These are phyloP conservation scores for Orbilia ellipsospora DNA, from an alignment of 2,329 filamentous ascomycete genomes.

Conservation along the genomic window DNA sequence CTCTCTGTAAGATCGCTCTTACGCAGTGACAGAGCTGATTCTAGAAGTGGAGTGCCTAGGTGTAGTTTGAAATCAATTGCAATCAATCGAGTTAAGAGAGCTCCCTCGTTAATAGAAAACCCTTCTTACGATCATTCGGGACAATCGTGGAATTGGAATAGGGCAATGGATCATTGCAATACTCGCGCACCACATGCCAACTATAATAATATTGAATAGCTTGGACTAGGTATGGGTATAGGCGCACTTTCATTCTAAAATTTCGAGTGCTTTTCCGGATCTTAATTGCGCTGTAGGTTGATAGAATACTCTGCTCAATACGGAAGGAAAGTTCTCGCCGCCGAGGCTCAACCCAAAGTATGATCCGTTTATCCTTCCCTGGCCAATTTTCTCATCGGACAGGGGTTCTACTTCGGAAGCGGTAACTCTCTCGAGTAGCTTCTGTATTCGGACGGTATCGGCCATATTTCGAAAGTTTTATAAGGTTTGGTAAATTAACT, in stretches of 20 bases:
- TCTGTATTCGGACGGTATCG: slow-evolving; percentile 6
- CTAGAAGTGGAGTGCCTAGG: neutral
- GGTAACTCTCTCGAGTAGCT: slow-evolving; percentile 8
- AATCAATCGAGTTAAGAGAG: neutral
- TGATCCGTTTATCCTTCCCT: neutral
- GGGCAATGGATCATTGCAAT: neutral
- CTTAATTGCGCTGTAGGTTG: neutral
- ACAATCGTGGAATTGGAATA: neutral
- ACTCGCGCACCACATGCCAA: neutral
- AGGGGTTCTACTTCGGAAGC: neutral
- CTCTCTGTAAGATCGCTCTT: slow-evolving; percentile 20
- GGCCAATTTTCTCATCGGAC: slow-evolving; percentile 6
- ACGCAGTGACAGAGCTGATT: slow-evolving; percentile 2
- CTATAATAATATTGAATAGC: neutral
- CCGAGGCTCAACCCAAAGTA: neutral
- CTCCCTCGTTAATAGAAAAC: neutral
- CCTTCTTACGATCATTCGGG: neutral
- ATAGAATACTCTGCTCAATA: neutral
- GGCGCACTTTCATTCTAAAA: neutral
- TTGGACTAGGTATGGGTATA: neutral
- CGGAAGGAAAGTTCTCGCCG: neutral
- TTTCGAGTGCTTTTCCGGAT: neutral
- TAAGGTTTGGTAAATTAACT: neutral
- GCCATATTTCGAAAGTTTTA: slow-evolving; percentile 3
- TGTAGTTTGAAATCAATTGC: neutral